phyloP scores from a whole-genome alignment of 2,329 filamentous ascomycete genomes.

The Colletotrichum orbiculare region DNA sequence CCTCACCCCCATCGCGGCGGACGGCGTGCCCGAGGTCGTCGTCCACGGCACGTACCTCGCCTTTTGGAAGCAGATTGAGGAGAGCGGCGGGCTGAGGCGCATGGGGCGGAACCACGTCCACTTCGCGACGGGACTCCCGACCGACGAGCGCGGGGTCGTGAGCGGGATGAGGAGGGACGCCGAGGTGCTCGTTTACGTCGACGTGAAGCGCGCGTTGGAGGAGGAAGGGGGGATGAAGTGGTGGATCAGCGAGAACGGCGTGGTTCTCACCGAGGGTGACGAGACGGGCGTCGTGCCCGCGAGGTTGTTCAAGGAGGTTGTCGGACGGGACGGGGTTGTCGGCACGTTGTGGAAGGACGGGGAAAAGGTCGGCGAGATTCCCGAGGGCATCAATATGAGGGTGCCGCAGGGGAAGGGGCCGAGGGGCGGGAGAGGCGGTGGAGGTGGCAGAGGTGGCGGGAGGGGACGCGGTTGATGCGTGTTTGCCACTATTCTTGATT shows the following conservation, averaged over 20 bases:
- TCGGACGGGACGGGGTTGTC: slow-evolving; percentile 64
- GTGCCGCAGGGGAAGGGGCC: slow-evolving; percentile 62
- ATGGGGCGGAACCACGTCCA: slow-evolving; percentile 94
- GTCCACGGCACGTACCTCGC: slow-evolving; percentile 91
- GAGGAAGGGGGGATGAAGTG: slow-evolving; percentile 70
- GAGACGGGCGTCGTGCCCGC: slow-evolving; percentile 71
- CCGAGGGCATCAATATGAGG: slow-evolving; percentile 63
- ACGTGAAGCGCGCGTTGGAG: slow-evolving; percentile 73
- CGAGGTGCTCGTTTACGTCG: slow-evolving; percentile 81
- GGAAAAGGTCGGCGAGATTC: slow-evolving; percentile 73
- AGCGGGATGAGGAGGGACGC: slow-evolving; percentile 85
- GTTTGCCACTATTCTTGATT: no score
- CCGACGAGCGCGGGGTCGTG: slow-evolving; percentile 63
- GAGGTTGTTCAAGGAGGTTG: slow-evolving; percentile 78
- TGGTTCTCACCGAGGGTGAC: slow-evolving; percentile 73
- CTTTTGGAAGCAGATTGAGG: slow-evolving; percentile 80
- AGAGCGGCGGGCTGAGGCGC: slow-evolving; percentile 78
- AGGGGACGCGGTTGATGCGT: slow-evolving; percentile 24
- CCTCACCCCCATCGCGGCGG: slow-evolving; percentile 73
- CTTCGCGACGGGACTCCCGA: slow-evolving; percentile 80
- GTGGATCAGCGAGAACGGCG: slow-evolving; percentile 83
- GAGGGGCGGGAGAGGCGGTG: slow-evolving; percentile 50
- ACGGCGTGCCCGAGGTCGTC: slow-evolving; percentile 71
- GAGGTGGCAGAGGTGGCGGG: slow-evolving; percentile 39
- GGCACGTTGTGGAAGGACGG: slow-evolving; percentile 79